phyloP scores from a whole-genome alignment of 164 flowering plant genomes.

The Piper longum region DNA sequence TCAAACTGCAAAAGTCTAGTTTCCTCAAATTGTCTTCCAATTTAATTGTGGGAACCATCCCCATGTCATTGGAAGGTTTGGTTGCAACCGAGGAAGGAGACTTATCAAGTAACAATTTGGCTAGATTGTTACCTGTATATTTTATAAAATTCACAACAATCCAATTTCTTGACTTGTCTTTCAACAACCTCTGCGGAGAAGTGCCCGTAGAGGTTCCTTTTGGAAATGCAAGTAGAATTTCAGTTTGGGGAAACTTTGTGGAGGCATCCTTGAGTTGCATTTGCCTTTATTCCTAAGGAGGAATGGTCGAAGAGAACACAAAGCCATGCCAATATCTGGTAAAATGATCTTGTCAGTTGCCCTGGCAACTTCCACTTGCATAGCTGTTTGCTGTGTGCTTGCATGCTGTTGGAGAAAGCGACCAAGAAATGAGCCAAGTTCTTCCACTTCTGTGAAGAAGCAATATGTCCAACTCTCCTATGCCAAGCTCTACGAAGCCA shows the following conservation, averaged over 20 bases:
- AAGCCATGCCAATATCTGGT: neutral
- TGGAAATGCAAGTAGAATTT: neutral
- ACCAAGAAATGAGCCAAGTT: neutral
- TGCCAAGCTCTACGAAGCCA: slow-evolving; percentile 2
- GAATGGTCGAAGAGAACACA: neutral
- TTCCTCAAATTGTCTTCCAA: slow-evolving; percentile 6
- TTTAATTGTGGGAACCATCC: slow-evolving; percentile 5
- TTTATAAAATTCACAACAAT: neutral
- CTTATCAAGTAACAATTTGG: neutral
- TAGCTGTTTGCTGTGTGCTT: neutral
- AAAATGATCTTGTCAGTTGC: too few relatives aligned
- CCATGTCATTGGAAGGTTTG: slow-evolving; percentile 1
- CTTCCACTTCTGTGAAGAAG: neutral
- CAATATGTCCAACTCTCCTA: neutral
- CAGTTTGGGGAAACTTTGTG: slow-evolving; percentile 5
- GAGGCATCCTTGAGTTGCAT: slow-evolving; percentile 13
- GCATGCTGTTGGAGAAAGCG: neutral
- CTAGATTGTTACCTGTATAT: slow-evolving; percentile 2
- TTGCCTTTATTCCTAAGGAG: slow-evolving; percentile 13
- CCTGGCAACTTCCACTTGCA: neutral
- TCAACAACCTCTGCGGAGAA: slow-evolving; percentile 5
- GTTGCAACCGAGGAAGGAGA: neutral
- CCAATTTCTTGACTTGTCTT: slow-evolving; percentile 2
- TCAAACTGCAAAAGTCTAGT: slow-evolving; percentile 7
- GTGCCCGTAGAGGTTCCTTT: slow-evolving; percentile 1